phyloP scores from a whole-genome alignment of 2,329 filamentous ascomycete genomes.

The Hymenotorrendiella dingleyae region DNA sequence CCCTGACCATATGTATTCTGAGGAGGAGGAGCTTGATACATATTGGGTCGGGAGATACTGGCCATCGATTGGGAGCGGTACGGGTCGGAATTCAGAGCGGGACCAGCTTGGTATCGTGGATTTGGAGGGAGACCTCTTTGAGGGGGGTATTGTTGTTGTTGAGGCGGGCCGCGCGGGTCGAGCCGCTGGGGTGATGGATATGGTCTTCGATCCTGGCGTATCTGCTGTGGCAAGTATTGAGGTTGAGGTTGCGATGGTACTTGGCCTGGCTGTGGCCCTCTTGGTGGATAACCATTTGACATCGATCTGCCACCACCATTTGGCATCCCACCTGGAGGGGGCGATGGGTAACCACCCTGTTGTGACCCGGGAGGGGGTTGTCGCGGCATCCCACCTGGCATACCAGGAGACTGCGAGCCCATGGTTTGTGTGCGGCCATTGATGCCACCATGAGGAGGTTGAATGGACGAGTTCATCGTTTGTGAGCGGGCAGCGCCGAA shows the following conservation, averaged over 20 bases:
- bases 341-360: slow-evolving; percentile 31
- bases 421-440: slow-evolving; percentile 71
- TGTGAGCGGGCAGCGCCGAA: slow-evolving; percentile 88
- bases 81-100: slow-evolving; percentile 72
- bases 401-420: slow-evolving; percentile 36
- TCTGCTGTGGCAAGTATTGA: slow-evolving; percentile 54
- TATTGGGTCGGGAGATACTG: slow-evolving; percentile 63
- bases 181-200: slow-evolving; percentile 58
- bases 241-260: slow-evolving; percentile 42
- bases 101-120: slow-evolving; percentile 54
- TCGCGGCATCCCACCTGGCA: slow-evolving; percentile 51
- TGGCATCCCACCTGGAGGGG: slow-evolving; percentile 17
- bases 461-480: slow-evolving; percentile 81
- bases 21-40: slow-evolving; percentile 60
- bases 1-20: slow-evolving; percentile 58
- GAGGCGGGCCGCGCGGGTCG: slow-evolving; percentile 30
- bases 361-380: slow-evolving; percentile 54
- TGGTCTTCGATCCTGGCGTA: slow-evolving; percentile 59
- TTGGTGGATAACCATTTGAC: slow-evolving; percentile 45
- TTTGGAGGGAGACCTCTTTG: slow-evolving; percentile 38
- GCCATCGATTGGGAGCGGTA: slow-evolving; percentile 94
- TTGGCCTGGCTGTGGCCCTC: slow-evolving; percentile 26
- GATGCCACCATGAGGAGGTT: slow-evolving; percentile 47
- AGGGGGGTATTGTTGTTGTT: slow-evolving; percentile 39
- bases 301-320: slow-evolving; percentile 30